phyloP scores from a whole-genome alignment of 2,329 filamentous ascomycete genomes.

The Dothistroma pini region DNA sequence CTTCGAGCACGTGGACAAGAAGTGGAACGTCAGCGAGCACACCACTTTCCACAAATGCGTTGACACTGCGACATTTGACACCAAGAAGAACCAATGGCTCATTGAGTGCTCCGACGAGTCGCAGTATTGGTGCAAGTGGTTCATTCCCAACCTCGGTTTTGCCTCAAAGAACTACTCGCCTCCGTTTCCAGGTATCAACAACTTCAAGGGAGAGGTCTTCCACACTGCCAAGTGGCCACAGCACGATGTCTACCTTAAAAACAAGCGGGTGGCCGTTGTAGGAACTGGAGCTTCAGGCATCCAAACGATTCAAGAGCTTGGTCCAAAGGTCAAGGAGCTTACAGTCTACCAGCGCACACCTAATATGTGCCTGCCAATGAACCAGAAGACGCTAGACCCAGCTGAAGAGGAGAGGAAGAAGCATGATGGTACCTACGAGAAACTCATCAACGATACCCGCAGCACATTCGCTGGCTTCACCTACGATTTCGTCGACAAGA shows the following conservation, averaged over 20 bases:
- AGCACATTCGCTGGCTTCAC: constrained; percentile 54
- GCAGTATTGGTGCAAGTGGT: constrained; percentile 48
- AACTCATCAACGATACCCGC: constrained; percentile 26
- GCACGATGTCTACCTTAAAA: constrained; percentile 51
- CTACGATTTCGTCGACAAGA: constrained; percentile 52
- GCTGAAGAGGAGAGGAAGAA: constrained; percentile 50
- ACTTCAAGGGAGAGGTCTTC: constrained; percentile 56
- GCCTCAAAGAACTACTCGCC: constrained; percentile 59
- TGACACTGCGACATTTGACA: constrained; percentile 51
- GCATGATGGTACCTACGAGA: constrained; percentile 38
- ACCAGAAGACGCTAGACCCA: constrained; percentile 42
- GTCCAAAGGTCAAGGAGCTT: constrained; percentile 52
- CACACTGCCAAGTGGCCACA: constrained; percentile 54
- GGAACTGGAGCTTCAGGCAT: constrained; percentile 63
- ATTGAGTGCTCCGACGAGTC: constrained; percentile 52
- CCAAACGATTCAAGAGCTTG: constrained; percentile 60
- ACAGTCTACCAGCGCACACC: constrained; percentile 51
- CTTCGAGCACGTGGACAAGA: constrained; percentile 58
- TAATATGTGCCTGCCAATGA: constrained; percentile 62
- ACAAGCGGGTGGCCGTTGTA: constrained; percentile 59
- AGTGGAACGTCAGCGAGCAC: constrained; percentile 54
- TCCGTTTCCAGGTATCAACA: constrained; percentile 56
- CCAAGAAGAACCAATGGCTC: constrained; percentile 48
- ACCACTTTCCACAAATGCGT: constrained; percentile 56
- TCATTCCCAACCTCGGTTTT: constrained; percentile 55